These are phyloP conservation scores for Talaromyces sp. DNA, from an alignment of 2,329 filamentous ascomycete genomes.

Conservation along the genomic window DNA sequence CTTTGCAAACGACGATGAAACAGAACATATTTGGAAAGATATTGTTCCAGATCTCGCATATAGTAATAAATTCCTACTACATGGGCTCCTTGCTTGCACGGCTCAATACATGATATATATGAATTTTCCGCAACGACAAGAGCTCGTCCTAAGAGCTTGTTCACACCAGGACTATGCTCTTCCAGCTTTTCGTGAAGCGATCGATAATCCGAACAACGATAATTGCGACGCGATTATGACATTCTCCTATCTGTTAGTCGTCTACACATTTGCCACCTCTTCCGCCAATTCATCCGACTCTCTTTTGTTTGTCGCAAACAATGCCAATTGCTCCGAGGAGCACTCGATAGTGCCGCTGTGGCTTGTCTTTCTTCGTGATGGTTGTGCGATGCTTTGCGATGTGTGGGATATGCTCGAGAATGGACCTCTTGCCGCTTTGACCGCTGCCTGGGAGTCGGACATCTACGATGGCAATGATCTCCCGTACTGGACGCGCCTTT, in stretches of 20 bases:
- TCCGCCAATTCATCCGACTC: constrained; percentile 25
- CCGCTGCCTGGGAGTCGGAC: constrained; percentile 27
- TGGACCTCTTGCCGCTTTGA: constrained; percentile 21
- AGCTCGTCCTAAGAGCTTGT: constrained; percentile 29
- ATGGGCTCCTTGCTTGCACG: constrained; percentile 44
- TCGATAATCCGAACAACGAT: constrained; percentile 18
- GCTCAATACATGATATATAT: constrained; percentile 39
- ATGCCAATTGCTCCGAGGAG: not conserved
- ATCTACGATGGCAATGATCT: not conserved
- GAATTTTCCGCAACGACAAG: constrained; percentile 22
- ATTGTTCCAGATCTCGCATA: constrained; percentile 37
- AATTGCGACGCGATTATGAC: constrained; percentile 26
- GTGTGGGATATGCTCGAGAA: constrained; percentile 24
- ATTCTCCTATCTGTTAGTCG: constrained; percentile 25
- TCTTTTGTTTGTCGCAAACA: constrained; percentile 20
- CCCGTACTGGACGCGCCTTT: not conserved
- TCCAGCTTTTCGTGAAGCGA: constrained; percentile 20
- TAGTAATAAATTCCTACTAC: constrained; percentile 38
- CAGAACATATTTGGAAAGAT: constrained; percentile 18
- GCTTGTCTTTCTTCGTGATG: constrained; percentile 27
- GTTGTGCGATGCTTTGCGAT: constrained; percentile 27
- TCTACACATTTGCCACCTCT: constrained; percentile 24
- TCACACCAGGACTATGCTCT: constrained; percentile 4
- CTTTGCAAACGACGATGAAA: not conserved
- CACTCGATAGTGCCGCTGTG: constrained; percentile 21